Evolutionary conservation across 306 rosid genomes (phyloP), one percentile per base, ranked within the genome.

Genomic region (Gleditsia sinensis): DNA sequence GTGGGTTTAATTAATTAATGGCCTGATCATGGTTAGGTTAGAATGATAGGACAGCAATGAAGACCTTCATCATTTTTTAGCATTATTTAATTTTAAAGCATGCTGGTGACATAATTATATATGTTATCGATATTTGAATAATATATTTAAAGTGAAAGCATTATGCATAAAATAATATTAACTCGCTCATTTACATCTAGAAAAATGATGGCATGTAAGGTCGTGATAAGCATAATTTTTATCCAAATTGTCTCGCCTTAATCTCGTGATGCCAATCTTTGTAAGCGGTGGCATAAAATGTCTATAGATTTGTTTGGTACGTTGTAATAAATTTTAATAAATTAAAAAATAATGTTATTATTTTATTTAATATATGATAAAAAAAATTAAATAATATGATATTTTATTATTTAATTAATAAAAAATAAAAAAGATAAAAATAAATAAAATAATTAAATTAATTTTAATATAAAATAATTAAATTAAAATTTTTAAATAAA

Each of bases 71-170:
- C 49, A 54, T 24, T 56, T 60, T 50, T 39, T 53, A 27, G 14
- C 45, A 75, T 79, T 79, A 57, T 65, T 71, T n/a, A 67, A 73
- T 32, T 16, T 23, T 19, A 60, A 40, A 70, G 43, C 33, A 75
- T 32, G n/a, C n/a, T n/a, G 30, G 25, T 51, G 37, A 34, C 72
- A 67, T 59, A 28, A 81, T 76, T 42, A 49, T 40, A 19, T 40
- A 45, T 28, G 75, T 49, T 37, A 27, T 4, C 40, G 3, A 11
- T n/a, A 23, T 23, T 67, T 48, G 30, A 78, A 59, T 56, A 48
- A 46, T 32, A 20, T 68, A 17, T 39, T 20, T 33, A 37, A 72
- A 72, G 51, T 34, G 14, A 43, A 19, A 53, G 54, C 37, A 25
- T 33, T 2, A 4, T 14, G 24, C 51, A 48, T 30, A 25, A 55